These are phyloP conservation scores for Colletotrichum gloeosporioides DNA, from an alignment of 2,329 filamentous ascomycete genomes.

Conservation along the genomic window DNA sequence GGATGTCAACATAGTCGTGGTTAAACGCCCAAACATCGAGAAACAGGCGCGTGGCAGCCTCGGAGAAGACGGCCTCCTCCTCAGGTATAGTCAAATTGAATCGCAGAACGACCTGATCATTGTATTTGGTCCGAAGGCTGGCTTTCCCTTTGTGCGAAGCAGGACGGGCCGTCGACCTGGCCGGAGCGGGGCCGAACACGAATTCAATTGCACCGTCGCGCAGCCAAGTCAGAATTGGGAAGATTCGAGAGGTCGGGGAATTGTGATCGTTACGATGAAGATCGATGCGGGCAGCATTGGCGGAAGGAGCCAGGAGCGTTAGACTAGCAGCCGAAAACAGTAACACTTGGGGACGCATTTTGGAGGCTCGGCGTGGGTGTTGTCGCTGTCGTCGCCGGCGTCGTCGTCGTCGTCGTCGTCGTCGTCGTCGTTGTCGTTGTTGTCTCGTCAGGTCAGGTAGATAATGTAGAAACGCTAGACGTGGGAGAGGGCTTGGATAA, in stretches of 20 bases:
- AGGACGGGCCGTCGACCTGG: slow-evolving; percentile 30
- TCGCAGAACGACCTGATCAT: slow-evolving; percentile 84
- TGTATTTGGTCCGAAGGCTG: slow-evolving; percentile 66
- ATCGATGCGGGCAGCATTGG: slow-evolving; percentile 34
- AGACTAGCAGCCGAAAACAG: neutral
- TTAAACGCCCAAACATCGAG: slow-evolving; percentile 92
- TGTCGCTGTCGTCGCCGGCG: neutral
- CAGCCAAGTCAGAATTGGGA: slow-evolving; percentile 56
- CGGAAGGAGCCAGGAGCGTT: slow-evolving; percentile 28
- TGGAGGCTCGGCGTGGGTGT: neutral
- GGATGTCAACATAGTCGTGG: slow-evolving; percentile 82
- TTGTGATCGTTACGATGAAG: slow-evolving; percentile 20
- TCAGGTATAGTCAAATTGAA: slow-evolving; percentile 77
- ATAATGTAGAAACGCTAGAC: neutral
- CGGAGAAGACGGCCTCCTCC: slow-evolving; percentile 74
- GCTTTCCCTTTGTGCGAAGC: slow-evolving; percentile 36
- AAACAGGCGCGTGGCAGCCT: slow-evolving; percentile 76
- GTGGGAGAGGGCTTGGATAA: neutral
- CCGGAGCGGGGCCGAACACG: slow-evolving; percentile 52
- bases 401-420: neutral
- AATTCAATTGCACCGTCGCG: slow-evolving; percentile 55
- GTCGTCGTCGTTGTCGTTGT: neutral
- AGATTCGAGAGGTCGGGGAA: slow-evolving; percentile 31
- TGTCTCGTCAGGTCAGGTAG: neutral
- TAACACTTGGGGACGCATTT: slow-evolving; percentile 12